Evolutionary conservation across 73 alveolate genomes (phyloP), one percentile per base, ranked within the genome.

Genomic region (Durusdinium trenchii): DNA sequence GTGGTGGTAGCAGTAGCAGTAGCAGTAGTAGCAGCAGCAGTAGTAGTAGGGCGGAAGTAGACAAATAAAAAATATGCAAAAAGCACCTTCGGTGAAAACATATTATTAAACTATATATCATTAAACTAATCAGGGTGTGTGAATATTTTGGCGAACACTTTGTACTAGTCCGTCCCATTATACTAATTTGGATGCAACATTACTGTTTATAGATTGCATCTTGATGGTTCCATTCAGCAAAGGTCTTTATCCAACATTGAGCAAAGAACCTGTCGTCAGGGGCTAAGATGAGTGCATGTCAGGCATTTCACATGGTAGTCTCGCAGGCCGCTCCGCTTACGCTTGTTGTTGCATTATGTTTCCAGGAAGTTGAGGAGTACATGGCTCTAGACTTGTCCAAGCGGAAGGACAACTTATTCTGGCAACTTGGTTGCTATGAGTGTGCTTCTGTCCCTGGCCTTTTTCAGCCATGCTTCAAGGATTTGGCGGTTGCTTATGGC

Each of bases 191-290:
- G 54, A n/a, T n/a, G n/a, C n/a, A n/a, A n/a, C n/a, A n/a, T n/a
- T n/a, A n/a, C 20, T 38, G 5, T 73, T 6, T 51, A n/a, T 0
- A 62, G 20, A 0, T 12, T n/a, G 85, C 85, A 36, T 73, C 85
- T 36, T 9, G 32, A 52, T 42, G 20, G 26, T 46, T 30, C 23
- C 60, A 16, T 2, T 64, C 40, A 40, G 43, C 43, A 38, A 26
- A 91, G 97, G 97, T 69, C 89, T 91, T 69, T 45, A 91, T 54
- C 97, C 97, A n/a, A 91, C 89, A 40, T 76, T 91, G 76, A 69
- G 97, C 54, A 71, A 47, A 45, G 97, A 91, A 40, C 87, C 97
- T 0, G 97, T 91, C n/a, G 97, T 36, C 32, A 38, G 48, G 67
- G 43, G 89, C 97, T 54, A 18, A 91, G 89, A 6, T 64, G 79